Evolutionary conservation across 345 rosid species (phyloP), one percentile per base, ranked within the genome.

Genomic region (Arabis alpina): DNA sequence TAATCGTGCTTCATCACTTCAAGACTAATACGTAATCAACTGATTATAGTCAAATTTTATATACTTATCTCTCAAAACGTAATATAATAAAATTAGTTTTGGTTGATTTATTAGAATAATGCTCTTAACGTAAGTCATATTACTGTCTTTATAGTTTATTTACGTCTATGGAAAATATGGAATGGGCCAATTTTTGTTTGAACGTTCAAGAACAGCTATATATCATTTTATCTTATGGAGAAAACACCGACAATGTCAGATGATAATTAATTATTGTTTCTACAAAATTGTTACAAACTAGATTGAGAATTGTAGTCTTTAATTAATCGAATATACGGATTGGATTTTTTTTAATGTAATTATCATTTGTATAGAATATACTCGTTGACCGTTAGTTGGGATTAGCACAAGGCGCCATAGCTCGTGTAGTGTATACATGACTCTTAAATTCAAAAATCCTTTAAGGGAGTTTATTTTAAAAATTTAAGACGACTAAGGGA

Each of bases 321-420:
- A 27, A 70, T 58, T 49, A 25, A 58, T 51, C 28, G 27, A 10
- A 16, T 3, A 49, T 59, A 16, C 14, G 24, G 13, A 61, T 51
- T 60, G 27, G 30, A 27, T 14, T 32, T 16, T 4, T 14, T 32
- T 16, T 4, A 45, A 34, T 56, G 61, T 25, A 45, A 45, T 23
- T 68, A 15, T 34, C 9, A 44, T 32, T 8, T 32, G 7, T 64
- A 25, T 41, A 54, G 43, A 67, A 25, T 59, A 24, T 48, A 49
- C 59, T 59, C 64, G 64, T 70, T 70, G 66, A 70, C 74, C 4
- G 42, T 39, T 70, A 2, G 66, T 70, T 59, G 66, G 74, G 59
- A 58, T 57, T 58, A 23, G 28, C 65, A 58, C 58, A 40, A 41
- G 41, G 51, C 54, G 8, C 41, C 40, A 25, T 25, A 9, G 40